Evolutionary conservation across 495 filamentous ascomycete genomes (phyloP).

Genomic region (Glarea lozoyensis): DNA sequence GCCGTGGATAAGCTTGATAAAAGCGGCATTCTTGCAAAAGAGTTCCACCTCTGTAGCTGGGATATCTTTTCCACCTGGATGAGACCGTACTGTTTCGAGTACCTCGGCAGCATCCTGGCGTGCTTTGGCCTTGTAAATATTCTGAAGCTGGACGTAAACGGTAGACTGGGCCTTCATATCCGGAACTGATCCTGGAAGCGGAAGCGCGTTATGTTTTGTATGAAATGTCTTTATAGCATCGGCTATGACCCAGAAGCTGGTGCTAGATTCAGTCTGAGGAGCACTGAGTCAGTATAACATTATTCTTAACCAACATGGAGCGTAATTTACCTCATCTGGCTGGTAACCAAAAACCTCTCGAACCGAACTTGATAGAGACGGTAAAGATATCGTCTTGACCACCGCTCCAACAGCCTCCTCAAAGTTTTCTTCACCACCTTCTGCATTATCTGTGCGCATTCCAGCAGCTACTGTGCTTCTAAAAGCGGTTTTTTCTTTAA

Average conservation of each 20-base stretch:
- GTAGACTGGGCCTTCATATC: conserved; percentile 97
- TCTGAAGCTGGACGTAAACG: conserved; percentile 88
- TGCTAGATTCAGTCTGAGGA: conserved; percentile 27
- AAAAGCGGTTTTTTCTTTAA: conserved; percentile 84
- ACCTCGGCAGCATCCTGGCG: conserved; percentile 74
- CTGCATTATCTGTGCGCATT: conserved; percentile 63
- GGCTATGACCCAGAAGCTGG: conserved; percentile 84
- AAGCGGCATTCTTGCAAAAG: conserved; percentile 93
- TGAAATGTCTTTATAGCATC: conserved; percentile 72
- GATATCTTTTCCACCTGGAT: conserved; percentile 46
- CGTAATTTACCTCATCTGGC: conserved; percentile 33
- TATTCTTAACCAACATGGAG: no score
- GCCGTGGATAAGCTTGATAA: conserved; percentile 69
- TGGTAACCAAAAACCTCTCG: conserved; percentile 69
- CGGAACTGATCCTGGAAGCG: conserved; percentile 78
- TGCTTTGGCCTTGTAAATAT: conserved; percentile 87
- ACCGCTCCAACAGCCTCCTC: conserved; percentile 87
- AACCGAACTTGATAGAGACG: conserved; percentile 56
- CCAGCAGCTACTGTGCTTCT: conserved; percentile 54
- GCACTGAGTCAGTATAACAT: no score
- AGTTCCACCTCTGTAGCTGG: conserved; percentile 73
- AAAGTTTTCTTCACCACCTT: conserved; percentile 95
- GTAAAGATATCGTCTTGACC: conserved; percentile 66
- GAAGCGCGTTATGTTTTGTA: conserved; percentile 57
- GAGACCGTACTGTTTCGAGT: conserved; percentile 51